Conservation (phyloP, 108 stramenopile species). For the Aurantiochytrium sp. region DNA sequence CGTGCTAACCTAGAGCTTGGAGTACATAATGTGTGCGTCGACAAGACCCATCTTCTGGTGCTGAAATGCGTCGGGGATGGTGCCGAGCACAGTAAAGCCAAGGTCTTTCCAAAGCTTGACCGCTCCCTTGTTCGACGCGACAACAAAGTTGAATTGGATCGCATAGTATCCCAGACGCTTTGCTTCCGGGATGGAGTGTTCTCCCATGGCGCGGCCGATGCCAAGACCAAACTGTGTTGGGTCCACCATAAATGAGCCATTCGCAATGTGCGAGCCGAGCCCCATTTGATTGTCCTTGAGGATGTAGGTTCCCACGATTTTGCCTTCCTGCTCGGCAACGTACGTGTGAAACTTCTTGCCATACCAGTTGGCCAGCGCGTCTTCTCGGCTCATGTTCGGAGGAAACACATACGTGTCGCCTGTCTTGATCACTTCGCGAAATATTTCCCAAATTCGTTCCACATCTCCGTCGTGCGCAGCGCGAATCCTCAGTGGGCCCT, state of each 20-base stretch:
- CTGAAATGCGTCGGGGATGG: background rate
- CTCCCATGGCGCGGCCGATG: background rate
- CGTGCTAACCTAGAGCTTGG: background rate
- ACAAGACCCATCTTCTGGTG: background rate
- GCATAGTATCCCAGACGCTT: background rate
- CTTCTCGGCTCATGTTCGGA: background rate
- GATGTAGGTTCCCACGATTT: background rate
- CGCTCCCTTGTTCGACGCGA: background rate
- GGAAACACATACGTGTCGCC: background rate
- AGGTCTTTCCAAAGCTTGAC: conserved; percentile 3
- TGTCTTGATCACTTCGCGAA: background rate
- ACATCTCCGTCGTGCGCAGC: background rate
- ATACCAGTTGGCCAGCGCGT: background rate
- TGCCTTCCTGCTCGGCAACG: background rate
- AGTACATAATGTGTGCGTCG: background rate
- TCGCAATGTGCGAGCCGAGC: background rate
- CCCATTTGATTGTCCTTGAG: background rate
- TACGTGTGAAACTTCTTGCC: background rate
- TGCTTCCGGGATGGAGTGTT: background rate
- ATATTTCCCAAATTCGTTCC: background rate
- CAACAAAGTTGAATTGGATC: background rate
- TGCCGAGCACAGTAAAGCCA: background rate
- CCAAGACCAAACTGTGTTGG: background rate
- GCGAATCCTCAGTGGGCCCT: background rate
- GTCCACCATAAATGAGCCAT: background rate